phyloP scores from a whole-genome alignment of 139 green algal species.

The Chlamydomonas eustigma region DNA sequence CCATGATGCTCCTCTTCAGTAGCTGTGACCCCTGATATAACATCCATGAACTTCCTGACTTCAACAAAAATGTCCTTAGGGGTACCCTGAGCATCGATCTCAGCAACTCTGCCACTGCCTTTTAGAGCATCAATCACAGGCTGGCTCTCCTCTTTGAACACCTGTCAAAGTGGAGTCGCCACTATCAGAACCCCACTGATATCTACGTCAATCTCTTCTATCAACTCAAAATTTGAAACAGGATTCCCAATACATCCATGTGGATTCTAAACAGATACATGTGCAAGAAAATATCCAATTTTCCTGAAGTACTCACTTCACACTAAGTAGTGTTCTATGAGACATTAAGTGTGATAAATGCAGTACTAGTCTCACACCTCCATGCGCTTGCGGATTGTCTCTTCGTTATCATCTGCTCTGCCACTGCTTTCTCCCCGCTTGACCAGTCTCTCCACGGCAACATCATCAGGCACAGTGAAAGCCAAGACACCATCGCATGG shows the following conservation, averaged over 20 bases:
- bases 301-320: too few relatives aligned
- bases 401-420: conserved; percentile 64
- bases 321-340: too few relatives aligned
- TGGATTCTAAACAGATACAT: too few relatives aligned
- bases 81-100: conserved; percentile 27
- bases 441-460: conserved; percentile 49
- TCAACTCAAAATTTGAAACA: too few relatives aligned
- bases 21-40: conserved; percentile 18
- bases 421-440: conserved; percentile 50
- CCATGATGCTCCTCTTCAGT: not conserved
- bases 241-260: too few relatives aligned
- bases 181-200: too few relatives aligned
- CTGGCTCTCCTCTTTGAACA: conserved; percentile 34
- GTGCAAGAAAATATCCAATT: too few relatives aligned
- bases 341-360: too few relatives aligned
- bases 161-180: too few relatives aligned
- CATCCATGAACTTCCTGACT: conserved; percentile 30
- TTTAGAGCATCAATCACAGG: conserved; percentile 36
- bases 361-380: not conserved
- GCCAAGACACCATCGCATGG: conserved; percentile 25
- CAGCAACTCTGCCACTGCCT: conserved; percentile 19
- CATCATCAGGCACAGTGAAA: conserved; percentile 38
- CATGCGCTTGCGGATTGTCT: conserved; percentile 65
- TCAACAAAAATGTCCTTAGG: conserved; percentile 27
- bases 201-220: too few relatives aligned